Evolutionary conservation across 2,329 filamentous ascomycete genomes (phyloP).

Genomic region (Aspergillus persii): DNA sequence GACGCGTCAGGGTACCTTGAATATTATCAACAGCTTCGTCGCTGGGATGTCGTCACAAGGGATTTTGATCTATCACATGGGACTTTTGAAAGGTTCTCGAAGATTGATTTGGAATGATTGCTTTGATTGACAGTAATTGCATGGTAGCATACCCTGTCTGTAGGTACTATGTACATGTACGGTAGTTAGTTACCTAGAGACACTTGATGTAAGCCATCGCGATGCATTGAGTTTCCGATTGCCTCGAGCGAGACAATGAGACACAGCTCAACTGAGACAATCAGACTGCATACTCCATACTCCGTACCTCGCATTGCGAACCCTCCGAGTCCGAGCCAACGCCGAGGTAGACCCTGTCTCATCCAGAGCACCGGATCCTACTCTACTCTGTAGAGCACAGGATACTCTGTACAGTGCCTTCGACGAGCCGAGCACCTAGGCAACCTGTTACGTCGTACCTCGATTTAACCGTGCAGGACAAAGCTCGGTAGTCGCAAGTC

Average conservation of each 20-base stretch:
- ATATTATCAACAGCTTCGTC: not conserved
- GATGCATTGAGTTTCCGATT: not conserved
- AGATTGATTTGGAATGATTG: not conserved
- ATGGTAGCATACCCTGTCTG: no score
- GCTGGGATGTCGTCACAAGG: not conserved
- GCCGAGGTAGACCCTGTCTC: not conserved
- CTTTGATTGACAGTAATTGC: not conserved
- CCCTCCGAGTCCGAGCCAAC: no score
- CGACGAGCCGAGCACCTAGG: no score
- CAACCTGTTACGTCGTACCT: not conserved
- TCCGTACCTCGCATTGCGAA: not conserved
- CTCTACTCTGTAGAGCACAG: not conserved
- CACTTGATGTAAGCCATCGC: not conserved
- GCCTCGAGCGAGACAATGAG: not conserved
- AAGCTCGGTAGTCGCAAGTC: not conserved
- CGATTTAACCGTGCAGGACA: not conserved
- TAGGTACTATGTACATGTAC: no score
- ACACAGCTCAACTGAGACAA: not conserved
- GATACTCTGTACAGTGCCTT: not conserved
- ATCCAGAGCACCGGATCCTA: not conserved
- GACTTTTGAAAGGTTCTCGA: not conserved
- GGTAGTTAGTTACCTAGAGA: not conserved
- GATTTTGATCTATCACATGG: not conserved
- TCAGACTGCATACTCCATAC: no score
- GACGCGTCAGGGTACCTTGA: not conserved